phyloP scores from a whole-genome alignment of 1,284 basidiomycete species.

The Tilletia indica region DNA sequence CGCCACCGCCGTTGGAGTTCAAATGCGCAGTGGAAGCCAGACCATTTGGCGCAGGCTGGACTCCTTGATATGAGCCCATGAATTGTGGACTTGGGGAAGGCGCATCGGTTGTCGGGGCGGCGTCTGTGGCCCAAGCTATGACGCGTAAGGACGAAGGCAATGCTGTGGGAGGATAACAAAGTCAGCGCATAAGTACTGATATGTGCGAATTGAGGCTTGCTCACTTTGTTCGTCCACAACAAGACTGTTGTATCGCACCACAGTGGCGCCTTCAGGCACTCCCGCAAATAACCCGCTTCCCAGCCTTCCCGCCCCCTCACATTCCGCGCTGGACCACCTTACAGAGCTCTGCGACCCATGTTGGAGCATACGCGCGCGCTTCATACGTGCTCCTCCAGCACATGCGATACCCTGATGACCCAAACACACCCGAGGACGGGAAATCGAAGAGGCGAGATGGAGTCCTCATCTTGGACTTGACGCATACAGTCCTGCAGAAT shows the following conservation, averaged over 20 bases:
- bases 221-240: slow-evolving; percentile 57
- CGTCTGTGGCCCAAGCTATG: slow-evolving; percentile 58
- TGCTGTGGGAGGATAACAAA: slow-evolving; percentile 30
- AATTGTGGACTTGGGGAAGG: not conserved
- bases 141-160: slow-evolving; percentile 59
- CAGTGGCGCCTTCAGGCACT: slow-evolving; percentile 63
- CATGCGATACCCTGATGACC: slow-evolving; percentile 86
- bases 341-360: slow-evolving; percentile 44
- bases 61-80: not conserved
- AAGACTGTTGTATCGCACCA: slow-evolving; percentile 75
- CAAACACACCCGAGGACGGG: slow-evolving; percentile 84
- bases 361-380: slow-evolving; percentile 31
- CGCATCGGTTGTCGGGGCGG: slow-evolving; percentile 28
- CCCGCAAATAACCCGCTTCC: slow-evolving; percentile 65
- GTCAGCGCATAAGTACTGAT: not conserved
- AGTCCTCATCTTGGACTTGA: not conserved
- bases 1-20: slow-evolving; percentile 1
- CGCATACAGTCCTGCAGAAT: slow-evolving; percentile 32
- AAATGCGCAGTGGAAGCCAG: slow-evolving; percentile 21
- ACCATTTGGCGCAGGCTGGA: slow-evolving; percentile 7
- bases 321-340: slow-evolving; percentile 12
- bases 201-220: not conserved
- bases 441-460: slow-evolving; percentile 52
- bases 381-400: slow-evolving; percentile 67
- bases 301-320: not conserved